Base-by-base conservation (phyloP, 192 early-diverging fungal genomes). In the Dispira simplex region DNA sequence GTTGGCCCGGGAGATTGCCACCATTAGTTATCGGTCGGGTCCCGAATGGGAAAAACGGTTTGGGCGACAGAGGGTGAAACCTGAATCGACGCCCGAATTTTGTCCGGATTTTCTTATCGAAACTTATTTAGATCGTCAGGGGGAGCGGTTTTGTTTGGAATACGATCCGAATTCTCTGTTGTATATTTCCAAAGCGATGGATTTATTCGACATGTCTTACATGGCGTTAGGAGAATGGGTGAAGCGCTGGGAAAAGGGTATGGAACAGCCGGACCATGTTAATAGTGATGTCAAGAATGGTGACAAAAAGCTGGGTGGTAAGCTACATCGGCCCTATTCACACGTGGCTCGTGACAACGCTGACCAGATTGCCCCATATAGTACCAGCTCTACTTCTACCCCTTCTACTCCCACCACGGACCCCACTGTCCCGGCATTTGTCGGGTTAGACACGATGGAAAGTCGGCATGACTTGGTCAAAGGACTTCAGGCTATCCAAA, bases 1-100 rank as follows among this genome's bases (percentile, higher is more conserved):
- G 77, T 78, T 96, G 43, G 94, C 94, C 13, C 87, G 94, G 55
- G 80, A 90, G 67, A 91, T 97, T 51, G 94, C 92, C 16, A 94
- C 92, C 11, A 89, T 97, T 51, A 85, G 82, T 48, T 98, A 98
- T 69, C 85, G 95, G 20, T 95, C 92, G 8, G 95, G 95, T 0
- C 95, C 95, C 44, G 95, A 98, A 76, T 98, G 95, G 95, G 95
- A 96, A 70, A 80, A 85, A 69, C 78, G 95, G 21, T 98, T 98
- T 72, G 93, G 95, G 9, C 74, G 91, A 16, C 87, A 88, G 44
- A 81, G 95, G 43, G 76, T 82, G 11, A 78, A 83, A 20, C 86
- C 88, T 13, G 76, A 85, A 28, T 76, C 83, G 62, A 70, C 85
- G 16, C 91, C 92, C 1, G 84, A 85, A 0, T 71, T 97, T 49